phyloP scores from a whole-genome alignment of 2,329 filamentous ascomycete genomes.

The Aspergillus brasiliensis region DNA sequence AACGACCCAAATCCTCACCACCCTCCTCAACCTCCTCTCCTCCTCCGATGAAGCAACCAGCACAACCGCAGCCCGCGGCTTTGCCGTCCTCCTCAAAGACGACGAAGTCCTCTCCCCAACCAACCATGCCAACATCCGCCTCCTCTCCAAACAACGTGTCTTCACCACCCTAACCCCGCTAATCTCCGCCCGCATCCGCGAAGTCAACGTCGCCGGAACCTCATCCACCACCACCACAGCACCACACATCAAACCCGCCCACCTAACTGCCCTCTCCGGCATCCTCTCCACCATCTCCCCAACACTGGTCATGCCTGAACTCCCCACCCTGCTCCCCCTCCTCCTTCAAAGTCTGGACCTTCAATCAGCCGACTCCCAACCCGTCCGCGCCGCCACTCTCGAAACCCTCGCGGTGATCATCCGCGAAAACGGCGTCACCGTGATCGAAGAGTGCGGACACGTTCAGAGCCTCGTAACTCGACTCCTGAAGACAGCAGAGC shows the following conservation, averaged over 20 bases:
- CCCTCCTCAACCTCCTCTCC: conserved; percentile 50
- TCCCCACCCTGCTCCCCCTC: conserved; percentile 59
- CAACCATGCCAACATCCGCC: conserved; percentile 64
- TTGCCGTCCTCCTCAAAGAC: conserved; percentile 60
- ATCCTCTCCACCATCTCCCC: conserved; percentile 63
- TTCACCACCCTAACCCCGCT: conserved; percentile 62
- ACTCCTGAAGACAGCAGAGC: conserved; percentile 52
- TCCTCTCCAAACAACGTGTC: conserved; percentile 64
- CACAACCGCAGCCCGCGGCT: conserved; percentile 57
- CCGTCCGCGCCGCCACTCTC: conserved; percentile 63
- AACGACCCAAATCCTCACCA: conserved; percentile 54
- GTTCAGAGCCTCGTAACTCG: conserved; percentile 59
- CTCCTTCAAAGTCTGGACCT: conserved; percentile 66
- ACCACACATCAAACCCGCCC: conserved; percentile 56
- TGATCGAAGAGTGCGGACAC: conserved; percentile 57
- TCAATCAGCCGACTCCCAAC: conserved; percentile 46
- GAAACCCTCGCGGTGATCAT: conserved; percentile 61
- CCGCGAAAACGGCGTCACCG: conserved; percentile 55
- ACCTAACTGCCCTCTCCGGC: conserved; percentile 65
- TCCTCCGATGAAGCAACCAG: conserved; percentile 52
- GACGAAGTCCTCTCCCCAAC: conserved; percentile 62
- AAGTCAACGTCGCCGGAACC: conserved; percentile 36
- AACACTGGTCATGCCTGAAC: conserved; percentile 60
- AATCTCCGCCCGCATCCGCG: conserved; percentile 56
- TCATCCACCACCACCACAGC: conserved; percentile 31